A percentile compares a stretch with the other conserved stretches of the same genome.
Conservation (phyloP, 2,329 filamentous ascomycete genomes). For the Pseudocercospora cruenta region DNA sequence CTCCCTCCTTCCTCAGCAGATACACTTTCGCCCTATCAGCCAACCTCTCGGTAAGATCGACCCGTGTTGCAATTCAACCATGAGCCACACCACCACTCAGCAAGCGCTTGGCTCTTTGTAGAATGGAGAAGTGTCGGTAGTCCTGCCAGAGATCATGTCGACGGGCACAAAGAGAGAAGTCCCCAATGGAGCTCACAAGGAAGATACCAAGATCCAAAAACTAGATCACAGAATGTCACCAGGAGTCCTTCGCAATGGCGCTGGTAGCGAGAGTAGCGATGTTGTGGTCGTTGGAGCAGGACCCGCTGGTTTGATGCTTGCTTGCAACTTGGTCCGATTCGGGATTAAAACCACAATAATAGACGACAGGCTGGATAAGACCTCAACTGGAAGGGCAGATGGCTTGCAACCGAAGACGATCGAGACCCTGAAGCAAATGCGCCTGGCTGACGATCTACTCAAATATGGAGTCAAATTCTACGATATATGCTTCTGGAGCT, state of each 20-base stretch:
- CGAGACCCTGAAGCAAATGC: slow-evolving; percentile 74
- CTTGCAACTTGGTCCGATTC: slow-evolving; percentile 62
- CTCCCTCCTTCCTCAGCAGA: too few species aligned
- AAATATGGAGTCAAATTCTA: slow-evolving; percentile 70
- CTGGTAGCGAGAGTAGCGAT: slow-evolving; percentile 14
- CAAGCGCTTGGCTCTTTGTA: not conserved
- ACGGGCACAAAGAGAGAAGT: slow-evolving; percentile 14
- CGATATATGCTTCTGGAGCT: slow-evolving; percentile 73
- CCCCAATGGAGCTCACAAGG: not conserved
- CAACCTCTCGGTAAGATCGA: not conserved
- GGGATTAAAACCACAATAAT: slow-evolving; percentile 68
- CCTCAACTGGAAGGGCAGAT: slow-evolving; percentile 69
- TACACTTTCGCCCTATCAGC: slow-evolving; percentile 8
- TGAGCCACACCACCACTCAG: slow-evolving; percentile 2
- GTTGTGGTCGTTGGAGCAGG: slow-evolving; percentile 46
- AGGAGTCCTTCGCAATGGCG: slow-evolving; percentile 10
- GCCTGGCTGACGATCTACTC: slow-evolving; percentile 69
- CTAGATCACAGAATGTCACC: slow-evolving; percentile 22
- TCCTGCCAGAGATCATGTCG: slow-evolving; percentile 8
- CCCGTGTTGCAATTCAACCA: not conserved
- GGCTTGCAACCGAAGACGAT: slow-evolving; percentile 78
- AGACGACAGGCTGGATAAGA: slow-evolving; percentile 70
- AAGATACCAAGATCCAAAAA: slow-evolving; percentile 7
- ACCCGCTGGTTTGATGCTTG: slow-evolving; percentile 49
- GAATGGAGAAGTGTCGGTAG: slow-evolving; percentile 4